Evolutionary conservation across 2,329 filamentous ascomycete species (phyloP).

Genomic region (Monosporascus sp.): DNA sequence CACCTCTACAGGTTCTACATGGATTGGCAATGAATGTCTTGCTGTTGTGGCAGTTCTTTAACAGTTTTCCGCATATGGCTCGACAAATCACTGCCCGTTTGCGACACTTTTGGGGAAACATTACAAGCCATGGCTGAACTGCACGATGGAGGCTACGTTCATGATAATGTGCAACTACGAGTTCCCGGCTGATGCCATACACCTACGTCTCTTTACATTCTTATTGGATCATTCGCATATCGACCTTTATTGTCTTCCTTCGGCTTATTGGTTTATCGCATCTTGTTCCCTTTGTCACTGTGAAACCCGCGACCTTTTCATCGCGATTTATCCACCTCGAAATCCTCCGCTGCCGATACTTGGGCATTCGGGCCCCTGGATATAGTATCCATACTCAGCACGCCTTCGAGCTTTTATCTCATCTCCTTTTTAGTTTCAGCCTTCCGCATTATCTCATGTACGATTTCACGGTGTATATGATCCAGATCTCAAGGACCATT

Average conservation of each 20-base stretch:
- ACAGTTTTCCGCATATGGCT: not conserved
- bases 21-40: not conserved
- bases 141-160: not conserved
- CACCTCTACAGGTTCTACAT: not conserved
- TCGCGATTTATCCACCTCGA: not conserved
- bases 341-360: not conserved
- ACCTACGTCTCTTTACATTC: not conserved
- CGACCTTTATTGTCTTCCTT: not conserved
- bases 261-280: not conserved
- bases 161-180: not conserved
- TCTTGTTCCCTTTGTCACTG: not conserved
- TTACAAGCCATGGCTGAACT: not conserved
- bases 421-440: not conserved
- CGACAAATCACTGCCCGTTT: not conserved
- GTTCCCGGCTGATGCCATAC: not conserved
- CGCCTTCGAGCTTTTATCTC: not conserved
- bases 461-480: not conserved
- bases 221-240: not conserved
- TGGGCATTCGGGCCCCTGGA: not conserved
- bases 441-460: not conserved
- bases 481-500: not conserved
- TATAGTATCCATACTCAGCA: not conserved
- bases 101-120: not conserved
- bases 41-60: not conserved
- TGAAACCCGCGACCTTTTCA: not conserved